Conservation (phyloP, 2,329 filamentous ascomycete species). For the Fusarium buharicum region DNA sequence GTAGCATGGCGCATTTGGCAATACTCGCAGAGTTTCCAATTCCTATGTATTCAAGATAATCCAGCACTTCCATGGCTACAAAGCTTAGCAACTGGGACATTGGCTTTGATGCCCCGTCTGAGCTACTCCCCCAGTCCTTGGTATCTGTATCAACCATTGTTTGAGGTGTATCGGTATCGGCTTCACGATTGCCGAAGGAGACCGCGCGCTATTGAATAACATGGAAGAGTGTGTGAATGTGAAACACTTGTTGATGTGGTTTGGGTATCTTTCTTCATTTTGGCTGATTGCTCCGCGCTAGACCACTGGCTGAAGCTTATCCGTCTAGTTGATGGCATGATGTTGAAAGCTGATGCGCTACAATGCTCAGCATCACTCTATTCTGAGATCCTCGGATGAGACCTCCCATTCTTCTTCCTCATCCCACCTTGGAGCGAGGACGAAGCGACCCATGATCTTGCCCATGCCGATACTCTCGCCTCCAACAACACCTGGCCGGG, state of each 20-base stretch:
- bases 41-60: constrained; percentile 22
- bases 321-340: not conserved
- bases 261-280: constrained; percentile 31
- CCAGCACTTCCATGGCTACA: not conserved
- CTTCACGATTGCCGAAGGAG: not conserved
- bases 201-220: not conserved
- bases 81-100: not conserved
- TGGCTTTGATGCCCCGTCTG: not conserved
- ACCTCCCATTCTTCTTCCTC: constrained; percentile 68
- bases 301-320: not conserved
- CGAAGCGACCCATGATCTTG: constrained; percentile 70
- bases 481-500: constrained; percentile 53
- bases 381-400: constrained; percentile 49
- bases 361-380: constrained; percentile 14
- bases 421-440: constrained; percentile 67
- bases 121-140: not conserved
- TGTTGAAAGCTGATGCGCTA: not conserved
- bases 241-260: constrained; percentile 3
- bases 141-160: constrained; percentile 1
- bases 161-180: not conserved
- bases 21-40: constrained; percentile 1
- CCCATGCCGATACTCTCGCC: constrained; percentile 71
- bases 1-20: constrained; percentile 14
- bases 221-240: not conserved
- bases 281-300: not conserved